Percentiles rank a stretch among this genome's conserved stretches.
Evolutionary conservation across 2,329 filamentous ascomycete genomes (phyloP).

Genomic region (Pestalotiopsis sp.): DNA sequence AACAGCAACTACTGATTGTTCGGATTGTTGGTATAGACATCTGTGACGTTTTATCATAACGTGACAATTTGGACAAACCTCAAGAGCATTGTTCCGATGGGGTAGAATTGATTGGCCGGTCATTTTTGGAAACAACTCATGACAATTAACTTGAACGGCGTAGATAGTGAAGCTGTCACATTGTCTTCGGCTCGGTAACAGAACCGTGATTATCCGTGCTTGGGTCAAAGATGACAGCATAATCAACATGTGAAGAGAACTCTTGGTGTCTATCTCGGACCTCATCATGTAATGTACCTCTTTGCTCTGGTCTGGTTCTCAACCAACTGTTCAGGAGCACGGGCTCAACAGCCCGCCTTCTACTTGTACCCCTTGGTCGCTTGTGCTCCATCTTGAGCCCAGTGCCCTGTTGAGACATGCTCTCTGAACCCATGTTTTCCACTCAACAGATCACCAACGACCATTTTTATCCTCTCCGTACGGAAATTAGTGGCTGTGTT

Average conservation of each 20-base stretch:
- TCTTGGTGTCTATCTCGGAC: slow-evolving; percentile 16
- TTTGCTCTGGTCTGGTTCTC: not conserved
- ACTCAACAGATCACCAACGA: not conserved
- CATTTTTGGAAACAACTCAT: too few relatives aligned
- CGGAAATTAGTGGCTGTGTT: not conserved
- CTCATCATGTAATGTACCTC: slow-evolving; percentile 1
- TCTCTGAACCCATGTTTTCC: not conserved
- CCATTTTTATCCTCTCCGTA: not conserved
- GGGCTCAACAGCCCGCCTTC: not conserved
- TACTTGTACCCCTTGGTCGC: not conserved
- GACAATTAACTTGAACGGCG: too few relatives aligned
- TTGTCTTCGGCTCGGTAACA: not conserved
- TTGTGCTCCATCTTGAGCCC: not conserved
- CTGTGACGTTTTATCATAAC: too few relatives aligned
- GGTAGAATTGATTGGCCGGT: too few relatives aligned
- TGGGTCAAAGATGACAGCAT: too few relatives aligned
- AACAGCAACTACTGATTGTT: not conserved
- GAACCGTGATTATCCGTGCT: not conserved
- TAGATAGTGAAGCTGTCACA: not conserved
- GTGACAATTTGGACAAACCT: too few relatives aligned
- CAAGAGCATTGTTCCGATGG: too few relatives aligned
- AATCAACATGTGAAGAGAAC: slow-evolving; percentile 3
- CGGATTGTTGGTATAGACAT: not conserved
- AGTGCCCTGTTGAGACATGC: not conserved
- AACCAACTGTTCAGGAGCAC: not conserved